Evolutionary conservation across 2,329 filamentous ascomycete genomes (phyloP), one percentile per base, ranked within the genome.

Genomic region (Cryphonectria parasitica): DNA sequence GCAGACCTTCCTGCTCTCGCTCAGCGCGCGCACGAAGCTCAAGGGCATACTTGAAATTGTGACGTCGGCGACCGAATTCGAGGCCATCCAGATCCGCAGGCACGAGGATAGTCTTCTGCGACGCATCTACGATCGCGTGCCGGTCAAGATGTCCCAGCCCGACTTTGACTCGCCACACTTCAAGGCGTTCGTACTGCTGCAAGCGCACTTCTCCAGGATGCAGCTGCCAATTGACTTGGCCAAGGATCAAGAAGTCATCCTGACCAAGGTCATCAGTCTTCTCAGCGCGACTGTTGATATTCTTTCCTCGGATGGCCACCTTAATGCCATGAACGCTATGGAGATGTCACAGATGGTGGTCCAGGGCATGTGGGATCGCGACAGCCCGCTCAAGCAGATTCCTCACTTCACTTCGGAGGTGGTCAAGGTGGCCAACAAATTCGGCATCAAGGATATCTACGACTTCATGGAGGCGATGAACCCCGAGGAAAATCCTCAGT

Each of bases 381-480:
- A 99, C 80, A 97, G 93, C 77, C 95, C 96, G 54, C 87, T 99
- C 75, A 98, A 98, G 84, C 96, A 99, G 82, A 98, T 99, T 77
- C 96, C 96, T 75, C 94, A 98, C 83, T 98, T 98, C 80, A 89
- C 91, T 22, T 88, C 91, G 52, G 91, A 95, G 72, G 91, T 92
- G 66, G 91, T 98, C 75, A 92, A 95, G 81, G 92, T 89, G 74
- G 94, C 93, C 61, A 92, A 92, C 77, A 90, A 92, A 70, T 92
- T 90, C 78, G 91, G 88, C 89, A 92, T 99, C 84, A 95, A 94
- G 77, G 95, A 98, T 76, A 91, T 99, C 74, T 95, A 97, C 77
- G 95, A 97, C 78, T 98, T 99, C 83, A 98, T 98, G 92, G 95
- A 98, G 76, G 92, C 94, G 74, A 99, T 99, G 95, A 96, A 97